Evolutionary conservation across 805 yeast species (phyloP), one percentile per base, ranked within the genome.

Genomic region (Wickerhamomyces mucosus): DNA sequence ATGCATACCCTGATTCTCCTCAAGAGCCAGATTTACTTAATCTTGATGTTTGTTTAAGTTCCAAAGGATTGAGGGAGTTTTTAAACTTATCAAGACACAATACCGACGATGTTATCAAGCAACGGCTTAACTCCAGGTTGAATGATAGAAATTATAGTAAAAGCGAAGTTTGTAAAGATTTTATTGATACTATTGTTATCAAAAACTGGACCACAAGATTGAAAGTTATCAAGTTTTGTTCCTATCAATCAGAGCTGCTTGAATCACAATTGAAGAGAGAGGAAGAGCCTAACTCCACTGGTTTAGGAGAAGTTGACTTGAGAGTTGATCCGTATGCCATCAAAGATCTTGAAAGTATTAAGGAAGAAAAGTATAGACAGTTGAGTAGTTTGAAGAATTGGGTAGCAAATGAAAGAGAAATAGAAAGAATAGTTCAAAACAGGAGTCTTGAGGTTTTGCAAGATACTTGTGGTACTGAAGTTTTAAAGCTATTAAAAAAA

Each of bases 311-410:
- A 39, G 40, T 50, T 26, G 52, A 54, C 19, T 45, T 53, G 5
- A 48, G 71, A 18, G 40, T 66, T 5, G 75, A 72, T 42, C 77
- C 78, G 1, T 72, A 72, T 40, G 69, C 69, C 4, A 53, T 58
- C 9, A 57, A 63, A 31, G 69, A 67, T 27, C 25, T 51, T 6
- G 38, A 51, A 15, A 53, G 53, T 7, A 46, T 49, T 14, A 47
- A 51, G 13, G 56, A 56, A 13, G 35, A 41, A 4, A 52, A 51
- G 31, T 33, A 29, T 29, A 31, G 21, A 4, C 53, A 54, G 18
- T 53, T 58, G 25, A 43, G 47, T 15, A 38, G 46, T 4, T 33
- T 69, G 9, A 34, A 35, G 12, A 51, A 44, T 10, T 63, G 67
- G 61, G 55, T 58, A 13, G 43, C 50, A 15, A 68, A 65, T 39